phyloP scores from a whole-genome alignment of 495 filamentous ascomycete species.

The Hypoxylon lenormandii region DNA sequence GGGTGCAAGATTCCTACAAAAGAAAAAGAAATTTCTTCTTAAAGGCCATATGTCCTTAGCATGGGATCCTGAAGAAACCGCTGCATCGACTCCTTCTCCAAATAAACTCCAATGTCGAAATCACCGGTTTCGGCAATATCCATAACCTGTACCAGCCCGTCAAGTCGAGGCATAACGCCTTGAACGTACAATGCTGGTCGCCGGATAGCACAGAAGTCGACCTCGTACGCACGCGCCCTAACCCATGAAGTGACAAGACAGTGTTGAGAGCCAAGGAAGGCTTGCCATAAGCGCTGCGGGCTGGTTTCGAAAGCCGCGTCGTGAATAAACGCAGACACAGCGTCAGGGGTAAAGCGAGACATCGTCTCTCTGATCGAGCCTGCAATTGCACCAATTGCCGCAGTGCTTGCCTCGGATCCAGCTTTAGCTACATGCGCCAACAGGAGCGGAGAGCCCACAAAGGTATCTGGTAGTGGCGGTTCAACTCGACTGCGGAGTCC shows the following conservation, averaged over 20 bases:
- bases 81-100: conserved; percentile 48
- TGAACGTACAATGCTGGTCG: conserved; percentile 50
- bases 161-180: conserved; percentile 54
- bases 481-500: conserved; percentile 50
- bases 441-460: conserved; percentile 55
- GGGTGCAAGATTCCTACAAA: neutral
- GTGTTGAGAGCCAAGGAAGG: conserved; percentile 55
- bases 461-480: conserved; percentile 53
- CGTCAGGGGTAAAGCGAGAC: conserved; percentile 51
- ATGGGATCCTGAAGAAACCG: conserved; percentile 49
- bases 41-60: conserved; percentile 38
- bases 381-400: conserved; percentile 45
- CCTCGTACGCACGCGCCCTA: conserved; percentile 52
- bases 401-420: conserved; percentile 26
- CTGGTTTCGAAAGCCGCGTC: conserved; percentile 52
- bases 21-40: neutral
- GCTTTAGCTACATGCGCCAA: conserved; percentile 34
- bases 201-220: conserved; percentile 50
- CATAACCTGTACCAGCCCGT: conserved; percentile 56
- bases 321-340: conserved; percentile 51
- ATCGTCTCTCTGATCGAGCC: conserved; percentile 48
- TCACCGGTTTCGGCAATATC: conserved; percentile 50
- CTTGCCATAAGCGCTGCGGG: conserved; percentile 57
- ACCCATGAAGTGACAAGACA: conserved; percentile 57
- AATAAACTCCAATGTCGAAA: conserved; percentile 53